phyloP scores from a whole-genome alignment of 306 rosid species.

The Dryas alaskensis region DNA sequence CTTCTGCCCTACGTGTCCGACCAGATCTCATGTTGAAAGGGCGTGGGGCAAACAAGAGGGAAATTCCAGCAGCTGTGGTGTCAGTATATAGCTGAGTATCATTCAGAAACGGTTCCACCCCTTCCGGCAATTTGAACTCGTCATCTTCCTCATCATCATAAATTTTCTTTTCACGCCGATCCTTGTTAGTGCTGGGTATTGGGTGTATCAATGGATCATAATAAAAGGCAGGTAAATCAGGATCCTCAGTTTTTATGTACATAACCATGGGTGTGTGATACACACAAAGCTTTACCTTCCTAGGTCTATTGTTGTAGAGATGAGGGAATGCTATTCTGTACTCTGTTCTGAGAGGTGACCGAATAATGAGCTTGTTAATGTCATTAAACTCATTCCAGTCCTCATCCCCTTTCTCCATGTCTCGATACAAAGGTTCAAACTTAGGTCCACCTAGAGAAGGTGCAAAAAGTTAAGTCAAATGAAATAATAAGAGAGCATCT shows the following conservation, averaged over 20 bases:
- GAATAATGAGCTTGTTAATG: slow-evolving; percentile 93
- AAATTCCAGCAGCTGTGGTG: slow-evolving; percentile 95
- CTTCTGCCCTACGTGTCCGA: slow-evolving; percentile 90
- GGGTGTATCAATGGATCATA: slow-evolving; percentile 99
- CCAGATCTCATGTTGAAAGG: slow-evolving; percentile 99
- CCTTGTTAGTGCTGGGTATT: slow-evolving; percentile 89
- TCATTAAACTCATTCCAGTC: slow-evolving; percentile 99
- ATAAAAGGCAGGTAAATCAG: slow-evolving; percentile 96
- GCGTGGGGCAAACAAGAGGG: slow-evolving; percentile 94
- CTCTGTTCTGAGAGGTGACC: slow-evolving; percentile 98
- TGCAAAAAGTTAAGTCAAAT: background rate
- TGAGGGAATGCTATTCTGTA: slow-evolving; percentile 98
- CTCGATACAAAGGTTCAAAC: slow-evolving; percentile 97
- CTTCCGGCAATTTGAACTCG: slow-evolving; percentile 77
- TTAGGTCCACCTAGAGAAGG: slow-evolving; percentile 83
- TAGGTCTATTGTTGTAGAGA: slow-evolving; percentile 97
- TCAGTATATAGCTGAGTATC: slow-evolving; percentile 92
- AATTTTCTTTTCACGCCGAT: slow-evolving; percentile 77
- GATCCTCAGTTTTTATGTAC: slow-evolving; percentile 97
- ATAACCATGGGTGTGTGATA: slow-evolving; percentile 97
- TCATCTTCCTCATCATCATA: slow-evolving; percentile 86
- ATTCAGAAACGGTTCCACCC: slow-evolving; percentile 79
- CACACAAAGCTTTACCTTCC: slow-evolving; percentile 91
- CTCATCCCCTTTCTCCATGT: slow-evolving; percentile 99
- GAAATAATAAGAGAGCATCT: background rate